Evolutionary conservation across 2,329 filamentous ascomycete genomes (phyloP), one percentile per base, ranked within the genome.

Genomic region (Cladosporium sp.): DNA sequence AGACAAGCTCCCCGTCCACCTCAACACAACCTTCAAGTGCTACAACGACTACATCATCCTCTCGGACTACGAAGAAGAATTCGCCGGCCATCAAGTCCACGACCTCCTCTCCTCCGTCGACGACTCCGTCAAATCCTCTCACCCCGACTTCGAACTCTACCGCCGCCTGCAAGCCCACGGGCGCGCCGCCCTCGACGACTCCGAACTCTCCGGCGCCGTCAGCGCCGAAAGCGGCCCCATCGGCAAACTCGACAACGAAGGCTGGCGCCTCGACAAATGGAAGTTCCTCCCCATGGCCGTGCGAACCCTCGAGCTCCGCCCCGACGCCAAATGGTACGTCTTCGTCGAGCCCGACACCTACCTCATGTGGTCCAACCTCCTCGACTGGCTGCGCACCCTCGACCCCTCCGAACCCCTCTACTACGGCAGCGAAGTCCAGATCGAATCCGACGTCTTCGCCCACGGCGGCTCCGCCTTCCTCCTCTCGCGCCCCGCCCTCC

Each of bases 291-390:
- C 68, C 33, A 63, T 69, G 43, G 59, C 72, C 55, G 60, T 68
- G 10, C 57, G 61, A 19, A 64, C 69, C 4, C 66, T 68, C 54
- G 60, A 67, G 9, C 61, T 68, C 48, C 60, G 66, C 35, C 74
- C 75, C 2, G 66, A 78, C 28, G 74, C 75, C 42, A 77, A 76
- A 52, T 83, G 80, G 80, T 83, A 75, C 55, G 68, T 81, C 52
- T 83, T 83, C 61, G 74, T 81, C 43, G 80, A 82, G 58, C 74
- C 77, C 0, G 80, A 83, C 60, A 82, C 79, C 0, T 82, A 79
- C 57, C 63, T 82, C 38, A 68, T 79, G 9, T 79, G 79, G 70
- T 67, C 72, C 33, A 79, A 78, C 32, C 58, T 82, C 38, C 60
- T 81, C 13, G 66, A 71, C 19, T 83, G 78, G 77, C 70, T 83